Conservation (phyloP, 2,329 filamentous ascomycete genomes). For the Chrysoporthe deuterocubensis region DNA sequence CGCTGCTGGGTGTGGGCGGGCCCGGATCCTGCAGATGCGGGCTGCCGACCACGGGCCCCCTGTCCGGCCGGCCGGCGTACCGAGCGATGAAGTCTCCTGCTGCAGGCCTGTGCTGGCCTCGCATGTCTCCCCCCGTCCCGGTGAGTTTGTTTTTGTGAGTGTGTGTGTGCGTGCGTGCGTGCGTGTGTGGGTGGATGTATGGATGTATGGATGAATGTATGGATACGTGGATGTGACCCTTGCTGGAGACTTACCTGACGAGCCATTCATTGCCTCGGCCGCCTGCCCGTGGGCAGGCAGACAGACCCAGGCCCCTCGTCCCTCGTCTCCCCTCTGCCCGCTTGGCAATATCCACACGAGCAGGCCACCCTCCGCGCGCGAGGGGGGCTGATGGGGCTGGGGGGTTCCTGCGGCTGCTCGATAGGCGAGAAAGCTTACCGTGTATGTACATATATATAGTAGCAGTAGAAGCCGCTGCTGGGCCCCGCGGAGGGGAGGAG, state of each 20-base stretch:
- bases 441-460: no score
- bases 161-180: no score
- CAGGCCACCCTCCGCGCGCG: background rate
- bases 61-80: background rate
- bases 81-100: background rate
- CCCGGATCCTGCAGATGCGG: conserved; percentile 10
- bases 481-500: background rate
- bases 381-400: no score
- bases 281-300: no score
- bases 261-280: no score
- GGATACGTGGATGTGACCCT: no score
- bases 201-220: no score
- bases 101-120: background rate
- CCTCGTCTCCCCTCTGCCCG: background rate
- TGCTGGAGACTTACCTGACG: no score
- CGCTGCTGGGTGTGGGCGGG: conserved; percentile 1
- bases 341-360: background rate
- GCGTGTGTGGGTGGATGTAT: no score
- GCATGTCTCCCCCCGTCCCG: background rate
- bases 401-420: background rate
- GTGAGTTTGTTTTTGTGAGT: background rate
- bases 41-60: background rate
- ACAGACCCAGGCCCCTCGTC: no score
- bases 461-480: background rate
- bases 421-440: conserved; percentile 1